Percentiles rank a stretch among this genome's conserved stretches.
Conservation (phyloP, 2,329 filamentous ascomycete genomes). For the Aspergillus sp. region DNA sequence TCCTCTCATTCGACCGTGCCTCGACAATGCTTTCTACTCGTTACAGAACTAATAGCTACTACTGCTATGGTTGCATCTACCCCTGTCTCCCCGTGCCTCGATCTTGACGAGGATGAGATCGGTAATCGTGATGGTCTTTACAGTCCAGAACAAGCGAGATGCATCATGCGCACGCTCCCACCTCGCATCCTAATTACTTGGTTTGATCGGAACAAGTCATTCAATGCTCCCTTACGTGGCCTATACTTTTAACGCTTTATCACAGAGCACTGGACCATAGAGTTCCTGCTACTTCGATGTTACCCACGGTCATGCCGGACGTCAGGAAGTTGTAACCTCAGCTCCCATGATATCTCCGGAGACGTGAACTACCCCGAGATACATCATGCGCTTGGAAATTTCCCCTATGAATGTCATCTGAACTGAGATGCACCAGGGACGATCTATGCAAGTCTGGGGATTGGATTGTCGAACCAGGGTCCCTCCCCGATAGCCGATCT, state of each 20-base stretch:
- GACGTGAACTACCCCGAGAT: background rate
- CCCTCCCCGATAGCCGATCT: constrained; percentile 6
- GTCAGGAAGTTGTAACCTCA: constrained; percentile 15
- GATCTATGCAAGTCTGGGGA: background rate
- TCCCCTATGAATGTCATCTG: background rate
- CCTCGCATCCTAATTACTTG: background rate
- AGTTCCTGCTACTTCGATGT: constrained; percentile 6
- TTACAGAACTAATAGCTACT: background rate
- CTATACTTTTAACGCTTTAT: background rate
- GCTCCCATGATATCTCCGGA: constrained; percentile 11
- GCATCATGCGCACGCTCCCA: background rate
- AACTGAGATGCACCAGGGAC: background rate
- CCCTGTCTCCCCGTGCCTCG: background rate
- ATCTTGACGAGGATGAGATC: background rate
- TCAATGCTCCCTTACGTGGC: background rate
- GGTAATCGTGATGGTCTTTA: background rate
- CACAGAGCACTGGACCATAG: background rate
- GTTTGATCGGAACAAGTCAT: background rate
- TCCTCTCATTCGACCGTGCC: background rate
- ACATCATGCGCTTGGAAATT: constrained; percentile 8
- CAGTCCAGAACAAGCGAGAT: background rate
- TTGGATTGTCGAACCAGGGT: background rate
- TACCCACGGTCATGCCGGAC: constrained; percentile 11
- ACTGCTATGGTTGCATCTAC: background rate
- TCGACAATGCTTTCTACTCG: background rate